These are phyloP conservation scores for Articulospora tetracladia DNA, from an alignment of 495 filamentous ascomycete species.

Conservation along the genomic window DNA sequence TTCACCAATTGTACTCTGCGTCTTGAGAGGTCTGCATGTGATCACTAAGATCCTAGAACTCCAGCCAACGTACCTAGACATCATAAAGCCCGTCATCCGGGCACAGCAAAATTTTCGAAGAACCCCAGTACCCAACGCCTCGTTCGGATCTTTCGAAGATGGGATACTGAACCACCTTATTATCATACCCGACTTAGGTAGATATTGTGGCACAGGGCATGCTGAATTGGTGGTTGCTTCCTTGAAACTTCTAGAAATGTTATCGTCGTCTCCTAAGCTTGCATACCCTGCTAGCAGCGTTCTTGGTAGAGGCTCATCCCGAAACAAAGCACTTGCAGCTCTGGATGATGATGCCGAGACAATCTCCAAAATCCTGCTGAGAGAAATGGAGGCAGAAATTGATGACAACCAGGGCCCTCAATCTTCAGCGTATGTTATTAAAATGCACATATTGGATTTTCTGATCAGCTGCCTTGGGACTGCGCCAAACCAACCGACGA, in stretches of 20 bases:
- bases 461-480: conserved; percentile 72
- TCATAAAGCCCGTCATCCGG: conserved; percentile 75
- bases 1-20: conserved; percentile 69
- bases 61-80: conserved; percentile 86
- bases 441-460: conserved; percentile 75
- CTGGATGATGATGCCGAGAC: conserved; percentile 68
- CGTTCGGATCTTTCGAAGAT: conserved; percentile 85
- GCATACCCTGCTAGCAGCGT: conserved; percentile 50
- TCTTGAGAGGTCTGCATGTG: conserved; percentile 73
- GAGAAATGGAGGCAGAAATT: conserved; percentile 56
- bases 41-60: conserved; percentile 76
- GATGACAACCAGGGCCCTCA: conserved; percentile 61
- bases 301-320: conserved; percentile 47
- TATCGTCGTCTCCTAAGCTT: conserved; percentile 77
- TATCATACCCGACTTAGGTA: conserved; percentile 71
- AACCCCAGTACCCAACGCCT: conserved; percentile 57
- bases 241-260: conserved; percentile 75
- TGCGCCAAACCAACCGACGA: conserved; percentile 66
- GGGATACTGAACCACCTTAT: conserved; percentile 76
- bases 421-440: conserved; percentile 67
- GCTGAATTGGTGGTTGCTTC: conserved; percentile 70
- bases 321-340: conserved; percentile 75
- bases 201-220: conserved; percentile 79
- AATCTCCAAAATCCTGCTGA: conserved; percentile 61
- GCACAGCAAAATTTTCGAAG: conserved; percentile 26